These are phyloP conservation scores for Adenanthera pavonina DNA, from an alignment of 306 rosid species.

Conservation along the genomic window DNA sequence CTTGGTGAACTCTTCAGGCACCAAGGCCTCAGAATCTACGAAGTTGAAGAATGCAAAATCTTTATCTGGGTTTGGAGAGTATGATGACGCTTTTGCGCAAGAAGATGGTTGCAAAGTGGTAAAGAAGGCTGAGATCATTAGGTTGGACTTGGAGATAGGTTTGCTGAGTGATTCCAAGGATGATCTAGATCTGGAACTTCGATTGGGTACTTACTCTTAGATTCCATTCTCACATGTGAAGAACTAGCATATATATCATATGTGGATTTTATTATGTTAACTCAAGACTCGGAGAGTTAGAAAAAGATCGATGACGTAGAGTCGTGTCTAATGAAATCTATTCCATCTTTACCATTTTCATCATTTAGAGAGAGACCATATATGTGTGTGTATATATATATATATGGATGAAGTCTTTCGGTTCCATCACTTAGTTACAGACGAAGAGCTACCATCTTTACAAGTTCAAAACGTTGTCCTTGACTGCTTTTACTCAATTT, in stretches of 20 bases:
- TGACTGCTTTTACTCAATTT: slow-evolving; percentile 22
- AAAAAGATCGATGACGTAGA: slow-evolving; percentile 29
- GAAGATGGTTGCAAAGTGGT: slow-evolving; percentile 42
- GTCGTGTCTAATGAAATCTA: slow-evolving; percentile 33
- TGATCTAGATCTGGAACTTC: slow-evolving; percentile 93
- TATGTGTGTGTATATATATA: background rate
- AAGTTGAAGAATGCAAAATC: slow-evolving; percentile 36
- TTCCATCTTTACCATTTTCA: slow-evolving; percentile 28
- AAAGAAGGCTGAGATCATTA: slow-evolving; percentile 57
- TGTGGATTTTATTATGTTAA: slow-evolving; percentile 13
- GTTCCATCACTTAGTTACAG: slow-evolving; percentile 34
- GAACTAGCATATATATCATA: background rate
- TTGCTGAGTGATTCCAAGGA: slow-evolving; percentile 50
- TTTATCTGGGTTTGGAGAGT: slow-evolving; percentile 30
- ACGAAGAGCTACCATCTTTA: slow-evolving; percentile 27
- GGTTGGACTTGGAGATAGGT: slow-evolving; percentile 77
- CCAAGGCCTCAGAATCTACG: slow-evolving; percentile 33
- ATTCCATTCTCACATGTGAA: background rate
- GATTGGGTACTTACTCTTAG: slow-evolving; percentile 71
- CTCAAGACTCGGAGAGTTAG: slow-evolving; percentile 32
- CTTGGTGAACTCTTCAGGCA: slow-evolving; percentile 44
- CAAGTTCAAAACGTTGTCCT: slow-evolving; percentile 29
- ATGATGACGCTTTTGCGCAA: slow-evolving; percentile 26
- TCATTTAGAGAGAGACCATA: slow-evolving; percentile 23
- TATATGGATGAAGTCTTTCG: slow-evolving; percentile 34